phyloP scores from a whole-genome alignment of 164 flowering plant genomes.

The Kingdonia uniflora region DNA sequence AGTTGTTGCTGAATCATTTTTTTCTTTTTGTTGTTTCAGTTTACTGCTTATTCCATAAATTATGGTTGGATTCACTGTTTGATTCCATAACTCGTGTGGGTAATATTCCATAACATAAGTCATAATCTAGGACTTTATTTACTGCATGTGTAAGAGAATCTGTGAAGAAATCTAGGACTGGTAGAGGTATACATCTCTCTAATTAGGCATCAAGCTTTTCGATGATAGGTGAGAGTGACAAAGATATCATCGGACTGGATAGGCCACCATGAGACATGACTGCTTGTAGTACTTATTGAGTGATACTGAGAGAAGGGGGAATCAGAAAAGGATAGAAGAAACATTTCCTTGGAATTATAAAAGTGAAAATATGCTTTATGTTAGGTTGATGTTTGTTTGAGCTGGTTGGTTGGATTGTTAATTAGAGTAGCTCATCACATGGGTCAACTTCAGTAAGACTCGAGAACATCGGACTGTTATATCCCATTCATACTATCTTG shows the following conservation, averaged over 20 bases:
- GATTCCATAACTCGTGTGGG: too few relatives aligned
- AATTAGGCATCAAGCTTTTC: too few relatives aligned
- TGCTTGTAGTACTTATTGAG: conserved; percentile 13
- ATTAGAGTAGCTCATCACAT: conserved; percentile 18
- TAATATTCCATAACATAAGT: too few relatives aligned
- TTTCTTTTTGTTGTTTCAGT: too few relatives aligned
- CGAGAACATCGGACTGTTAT: conserved; percentile 16
- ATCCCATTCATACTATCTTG: conserved; percentile 18
- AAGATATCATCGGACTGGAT: conserved; percentile 10
- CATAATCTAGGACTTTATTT: too few relatives aligned
- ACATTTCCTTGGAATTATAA: conserved; percentile 6
- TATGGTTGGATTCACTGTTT: too few relatives aligned
- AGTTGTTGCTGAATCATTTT: too few relatives aligned
- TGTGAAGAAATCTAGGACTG: too few relatives aligned
- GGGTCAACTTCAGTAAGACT: conserved; percentile 32
- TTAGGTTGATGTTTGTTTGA: conserved; percentile 10
- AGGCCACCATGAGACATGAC: conserved; percentile 9
- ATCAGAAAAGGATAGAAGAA: conserved; percentile 12
- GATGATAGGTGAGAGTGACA: conserved; percentile 14
- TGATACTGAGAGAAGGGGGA: conserved; percentile 7
- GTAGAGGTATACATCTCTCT: not conserved
- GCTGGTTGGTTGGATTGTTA: conserved; percentile 26
- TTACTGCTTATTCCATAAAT: too few relatives aligned
- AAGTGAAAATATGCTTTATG: conserved; percentile 3
- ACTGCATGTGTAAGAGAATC: too few relatives aligned